Evolutionary conservation across 495 filamentous ascomycete genomes (phyloP).

Genomic region (Tuber umbilicatum): DNA sequence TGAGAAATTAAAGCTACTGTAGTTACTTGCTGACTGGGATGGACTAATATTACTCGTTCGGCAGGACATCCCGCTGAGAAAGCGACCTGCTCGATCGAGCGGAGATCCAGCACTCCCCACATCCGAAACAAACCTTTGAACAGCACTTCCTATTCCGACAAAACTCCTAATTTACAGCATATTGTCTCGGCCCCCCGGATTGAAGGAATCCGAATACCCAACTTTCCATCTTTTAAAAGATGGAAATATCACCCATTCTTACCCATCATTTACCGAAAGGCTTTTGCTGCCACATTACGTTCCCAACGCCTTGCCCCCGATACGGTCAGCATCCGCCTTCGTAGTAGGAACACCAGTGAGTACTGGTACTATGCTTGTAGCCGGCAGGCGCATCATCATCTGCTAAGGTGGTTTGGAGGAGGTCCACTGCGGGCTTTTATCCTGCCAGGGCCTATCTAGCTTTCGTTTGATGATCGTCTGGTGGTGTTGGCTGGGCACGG

Average conservation of each 20-base stretch:
- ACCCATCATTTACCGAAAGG: constrained; percentile 48
- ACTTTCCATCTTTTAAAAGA: neutral
- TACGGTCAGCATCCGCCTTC: constrained; percentile 48
- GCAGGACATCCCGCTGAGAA: no score
- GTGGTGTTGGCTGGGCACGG: neutral
- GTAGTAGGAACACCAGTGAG: constrained; percentile 42
- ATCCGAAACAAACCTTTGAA: neutral
- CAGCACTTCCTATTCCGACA: neutral
- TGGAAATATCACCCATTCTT: constrained; percentile 45
- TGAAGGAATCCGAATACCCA: neutral
- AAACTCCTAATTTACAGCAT: neutral
- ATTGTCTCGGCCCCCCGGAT: neutral
- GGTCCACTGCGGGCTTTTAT: neutral
- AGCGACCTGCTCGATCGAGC: no score
- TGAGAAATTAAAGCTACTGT: no score
- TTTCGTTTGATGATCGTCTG: neutral
- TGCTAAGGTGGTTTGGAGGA: neutral
- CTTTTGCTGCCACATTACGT: constrained; percentile 47
- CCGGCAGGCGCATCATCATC: neutral
- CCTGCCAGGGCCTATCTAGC: neutral
- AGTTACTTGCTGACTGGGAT: no score
- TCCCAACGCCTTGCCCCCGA: constrained; percentile 49
- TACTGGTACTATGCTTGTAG: neutral
- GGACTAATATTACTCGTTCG: no score
- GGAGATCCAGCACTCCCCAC: neutral